Percentiles rank a stretch among this genome's conserved stretches.
Conservation (phyloP, 345 rosid species). For the Rhodamnia argentea region DNA sequence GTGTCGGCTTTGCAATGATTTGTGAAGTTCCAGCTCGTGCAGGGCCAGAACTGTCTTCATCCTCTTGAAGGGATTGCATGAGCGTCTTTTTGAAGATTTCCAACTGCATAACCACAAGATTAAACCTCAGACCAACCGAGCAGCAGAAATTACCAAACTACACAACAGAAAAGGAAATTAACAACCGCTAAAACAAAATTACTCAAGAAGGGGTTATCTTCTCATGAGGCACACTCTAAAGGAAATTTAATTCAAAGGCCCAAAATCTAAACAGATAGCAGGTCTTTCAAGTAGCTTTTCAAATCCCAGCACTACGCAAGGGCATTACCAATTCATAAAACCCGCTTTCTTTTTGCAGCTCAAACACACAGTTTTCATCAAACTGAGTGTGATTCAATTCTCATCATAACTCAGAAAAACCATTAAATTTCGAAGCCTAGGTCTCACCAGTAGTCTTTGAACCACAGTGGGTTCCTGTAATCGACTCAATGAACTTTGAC, state of each 20-base stretch:
- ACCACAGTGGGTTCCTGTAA: not conserved
- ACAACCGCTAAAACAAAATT: not conserved
- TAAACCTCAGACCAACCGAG: not conserved
- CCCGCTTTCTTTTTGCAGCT: not conserved
- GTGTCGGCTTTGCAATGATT: slow-evolving; percentile 75
- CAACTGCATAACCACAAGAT: slow-evolving; percentile 36
- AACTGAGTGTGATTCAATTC: not conserved
- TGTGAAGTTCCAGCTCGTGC: slow-evolving; percentile 42
- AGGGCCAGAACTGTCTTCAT: slow-evolving; percentile 44
- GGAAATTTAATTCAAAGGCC: not conserved
- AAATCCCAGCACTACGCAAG: not conserved
- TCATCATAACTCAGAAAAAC: not conserved
- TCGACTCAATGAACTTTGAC: not conserved
- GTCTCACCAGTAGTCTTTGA: not conserved
- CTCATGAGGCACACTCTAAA: not conserved
- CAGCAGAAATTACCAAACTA: not conserved
- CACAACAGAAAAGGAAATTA: not conserved
- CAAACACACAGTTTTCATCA: not conserved
- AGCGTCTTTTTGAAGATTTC: slow-evolving; percentile 88
- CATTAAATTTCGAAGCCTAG: not conserved
- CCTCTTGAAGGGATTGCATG: slow-evolving; percentile 85
- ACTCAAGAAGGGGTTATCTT: not conserved
- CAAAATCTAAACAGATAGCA: not conserved
- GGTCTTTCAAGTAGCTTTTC: not conserved
- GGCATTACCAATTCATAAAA: not conserved